Percentiles rank a stretch among this genome's conserved stretches.
Evolutionary conservation across 352 stramenopile species (phyloP).

Genomic region (Plasmopara muralis): DNA sequence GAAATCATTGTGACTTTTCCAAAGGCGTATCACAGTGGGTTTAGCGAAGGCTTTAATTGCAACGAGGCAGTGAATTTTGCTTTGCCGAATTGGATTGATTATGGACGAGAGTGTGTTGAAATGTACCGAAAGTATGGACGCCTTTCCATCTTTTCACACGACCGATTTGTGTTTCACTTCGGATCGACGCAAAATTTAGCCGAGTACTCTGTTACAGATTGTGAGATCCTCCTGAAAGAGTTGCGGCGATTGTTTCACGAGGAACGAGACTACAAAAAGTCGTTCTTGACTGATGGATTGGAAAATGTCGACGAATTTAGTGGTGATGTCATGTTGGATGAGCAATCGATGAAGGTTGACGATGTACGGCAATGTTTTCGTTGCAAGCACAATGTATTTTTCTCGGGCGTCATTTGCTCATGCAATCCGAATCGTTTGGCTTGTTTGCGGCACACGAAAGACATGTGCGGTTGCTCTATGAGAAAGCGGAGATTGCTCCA

Average conservation of each 20-base stretch:
- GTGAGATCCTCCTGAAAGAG: conserved; percentile 60
- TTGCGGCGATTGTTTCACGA: conserved; percentile 65
- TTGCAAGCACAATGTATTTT: conserved; percentile 78
- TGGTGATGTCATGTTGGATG: conserved; percentile 61
- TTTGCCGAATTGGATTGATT: conserved; percentile 81
- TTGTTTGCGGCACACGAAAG: conserved; percentile 54
- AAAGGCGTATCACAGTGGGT: conserved; percentile 94
- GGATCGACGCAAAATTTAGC: conserved; percentile 54
- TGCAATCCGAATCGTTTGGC: conserved; percentile 53
- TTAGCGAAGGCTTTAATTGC: conserved; percentile 94
- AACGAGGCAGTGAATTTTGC: conserved; percentile 87
- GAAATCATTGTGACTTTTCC: conserved; percentile 98
- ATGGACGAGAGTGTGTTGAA: conserved; percentile 58
- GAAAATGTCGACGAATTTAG: conserved; percentile 53
- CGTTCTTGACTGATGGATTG: conserved; percentile 33
- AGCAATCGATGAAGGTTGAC: conserved; percentile 66
- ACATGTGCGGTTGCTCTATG: conserved; percentile 61
- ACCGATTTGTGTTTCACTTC: conserved; percentile 79
- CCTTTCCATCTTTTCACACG: conserved; percentile 74
- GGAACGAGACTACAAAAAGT: conserved; percentile 55
- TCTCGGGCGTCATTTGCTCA: conserved; percentile 65
- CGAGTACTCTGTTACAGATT: conserved; percentile 51
- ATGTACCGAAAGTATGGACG: conserved; percentile 58
- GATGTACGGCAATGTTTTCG: conserved; percentile 60
- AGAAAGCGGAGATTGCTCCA: conserved; percentile 50